Evolutionary conservation across 768 basidiomycete species (phyloP), one percentile per base, ranked within the genome.

Genomic region (Phlebiopsis flavidoalba): DNA sequence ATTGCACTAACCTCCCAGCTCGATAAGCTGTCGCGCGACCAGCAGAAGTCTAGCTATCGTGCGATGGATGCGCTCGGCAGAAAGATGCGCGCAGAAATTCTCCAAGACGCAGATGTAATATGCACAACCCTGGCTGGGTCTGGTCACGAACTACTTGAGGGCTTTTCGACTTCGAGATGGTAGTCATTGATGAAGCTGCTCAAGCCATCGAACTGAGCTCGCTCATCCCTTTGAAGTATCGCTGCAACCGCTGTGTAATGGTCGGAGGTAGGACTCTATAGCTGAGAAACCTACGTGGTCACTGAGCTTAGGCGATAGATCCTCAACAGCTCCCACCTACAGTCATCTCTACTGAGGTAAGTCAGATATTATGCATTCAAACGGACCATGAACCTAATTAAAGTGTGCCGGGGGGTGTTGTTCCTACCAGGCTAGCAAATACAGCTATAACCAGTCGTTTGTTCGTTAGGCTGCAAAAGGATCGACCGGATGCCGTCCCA

Each of bases 171-270:
- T 98, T 98, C 70, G 95, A 97, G 66, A 91, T 96, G 75, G 83
- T 99, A 66, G 87, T 99, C 71, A 96, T 99, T 61, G 97, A 99
- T 69, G 97, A 99, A 73, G 97, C 97, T 1, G 96, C 96, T 0
- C 97, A 99, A 73, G 89, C 95, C 15, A 89, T 98, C 51, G 97
- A 99, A 73, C 80, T 98, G 46, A 94, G 92, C 64, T 93, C 96
- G 8, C 75, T 99, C 62, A 98, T 99, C 60, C 97, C 97, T 43
- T 78, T 99, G 63, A 97, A 91, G 72, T 98, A 93, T 73, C 82
- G 81, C 31, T 90, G 87, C 64, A 80, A 79, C 55, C 83, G 86
- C 33, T 97, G 93, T 69, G 85, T 98, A 60, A 87, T 99, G 86
- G 95, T 99, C 53, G 97, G 97, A 77, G 88, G 88, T 88, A 57